phyloP scores from a whole-genome alignment of 768 basidiomycete genomes.

The Agrocybe praecox region DNA sequence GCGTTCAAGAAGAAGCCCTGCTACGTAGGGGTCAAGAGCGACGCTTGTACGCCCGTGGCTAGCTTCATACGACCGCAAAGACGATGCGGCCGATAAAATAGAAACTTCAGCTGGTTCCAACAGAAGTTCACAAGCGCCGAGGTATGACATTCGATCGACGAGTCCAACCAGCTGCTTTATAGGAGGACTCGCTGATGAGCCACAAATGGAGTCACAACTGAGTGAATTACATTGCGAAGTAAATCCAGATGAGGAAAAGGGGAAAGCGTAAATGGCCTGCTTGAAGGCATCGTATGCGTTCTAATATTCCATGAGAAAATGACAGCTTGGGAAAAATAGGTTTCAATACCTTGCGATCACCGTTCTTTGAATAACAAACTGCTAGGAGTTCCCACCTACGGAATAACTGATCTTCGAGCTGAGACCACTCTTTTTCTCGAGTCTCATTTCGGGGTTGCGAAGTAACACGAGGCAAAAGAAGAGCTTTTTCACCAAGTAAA shows the following conservation, averaged over 20 bases:
- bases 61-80: not conserved
- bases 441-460: slow-evolving; percentile 14
- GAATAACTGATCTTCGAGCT: slow-evolving; percentile 65
- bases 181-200: slow-evolving; percentile 30
- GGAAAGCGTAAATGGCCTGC: slow-evolving; percentile 54
- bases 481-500: slow-evolving; percentile 48
- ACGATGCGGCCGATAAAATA: slow-evolving; percentile 27
- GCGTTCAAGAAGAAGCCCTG: slow-evolving; percentile 61
- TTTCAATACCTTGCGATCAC: slow-evolving; percentile 65
- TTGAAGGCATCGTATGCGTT: slow-evolving; percentile 61
- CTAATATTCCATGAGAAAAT: slow-evolving; percentile 32
- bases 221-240: slow-evolving; percentile 29
- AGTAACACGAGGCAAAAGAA: slow-evolving; percentile 29
- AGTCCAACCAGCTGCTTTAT: slow-evolving; percentile 61
- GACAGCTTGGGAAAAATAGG: not conserved
- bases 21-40: slow-evolving; percentile 29
- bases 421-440: slow-evolving; percentile 50
- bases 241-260: slow-evolving; percentile 47
- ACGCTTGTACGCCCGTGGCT: slow-evolving; percentile 3
- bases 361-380: slow-evolving; percentile 76
- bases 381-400: slow-evolving; percentile 83
- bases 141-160: slow-evolving; percentile 67
- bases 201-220: slow-evolving; percentile 37
- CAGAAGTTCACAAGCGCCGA: slow-evolving; percentile 69
- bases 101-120: slow-evolving; percentile 53